A percentile compares a stretch with the other conserved stretches of the same genome.
phyloP scores from a whole-genome alignment of 768 basidiomycete genomes.

The Pleurotus djamor region DNA sequence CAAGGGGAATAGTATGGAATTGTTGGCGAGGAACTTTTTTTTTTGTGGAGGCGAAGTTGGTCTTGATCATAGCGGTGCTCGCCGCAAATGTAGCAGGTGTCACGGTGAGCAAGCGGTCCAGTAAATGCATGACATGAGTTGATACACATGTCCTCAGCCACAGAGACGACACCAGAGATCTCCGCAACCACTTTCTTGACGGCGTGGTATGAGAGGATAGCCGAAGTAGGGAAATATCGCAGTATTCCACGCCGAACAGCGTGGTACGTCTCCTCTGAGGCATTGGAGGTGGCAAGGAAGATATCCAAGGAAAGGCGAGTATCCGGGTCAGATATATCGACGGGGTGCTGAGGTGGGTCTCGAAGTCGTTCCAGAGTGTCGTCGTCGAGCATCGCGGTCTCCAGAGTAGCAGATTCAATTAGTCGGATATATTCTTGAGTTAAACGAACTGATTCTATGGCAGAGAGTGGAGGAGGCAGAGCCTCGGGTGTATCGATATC shows the following conservation, averaged over 20 bases:
- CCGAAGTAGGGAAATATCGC: constrained; percentile 19
- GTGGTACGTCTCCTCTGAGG: constrained; percentile 28
- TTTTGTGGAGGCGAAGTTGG: constrained; percentile 5
- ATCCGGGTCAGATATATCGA: constrained; percentile 19
- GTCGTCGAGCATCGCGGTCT: constrained; percentile 18
- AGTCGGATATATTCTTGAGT: constrained; percentile 11
- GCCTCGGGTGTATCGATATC: not conserved
- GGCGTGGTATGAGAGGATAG: constrained; percentile 25
- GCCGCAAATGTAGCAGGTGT: constrained; percentile 26
- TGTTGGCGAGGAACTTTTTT: constrained; percentile 24
- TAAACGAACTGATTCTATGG: not conserved
- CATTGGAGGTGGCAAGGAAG: constrained; percentile 22
- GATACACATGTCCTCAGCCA: constrained; percentile 38
- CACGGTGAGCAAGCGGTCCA: constrained; percentile 26
- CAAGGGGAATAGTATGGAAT: constrained; percentile 34
- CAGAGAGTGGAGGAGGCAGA: not conserved
- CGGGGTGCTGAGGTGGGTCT: constrained; percentile 17
- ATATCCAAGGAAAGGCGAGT: constrained; percentile 29
- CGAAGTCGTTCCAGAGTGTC: constrained; percentile 18
- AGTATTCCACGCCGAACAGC: constrained; percentile 15
- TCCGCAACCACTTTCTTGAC: constrained; percentile 22
- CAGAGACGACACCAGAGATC: constrained; percentile 29
- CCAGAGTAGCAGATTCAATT: constrained; percentile 21
- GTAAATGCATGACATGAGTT: constrained; percentile 38
- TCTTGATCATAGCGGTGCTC: constrained; percentile 23